Percentiles rank a stretch among this genome's conserved stretches.
Conservation (phyloP, 176 grass and related monocot genomes). For the Stipa capillata region DNA sequence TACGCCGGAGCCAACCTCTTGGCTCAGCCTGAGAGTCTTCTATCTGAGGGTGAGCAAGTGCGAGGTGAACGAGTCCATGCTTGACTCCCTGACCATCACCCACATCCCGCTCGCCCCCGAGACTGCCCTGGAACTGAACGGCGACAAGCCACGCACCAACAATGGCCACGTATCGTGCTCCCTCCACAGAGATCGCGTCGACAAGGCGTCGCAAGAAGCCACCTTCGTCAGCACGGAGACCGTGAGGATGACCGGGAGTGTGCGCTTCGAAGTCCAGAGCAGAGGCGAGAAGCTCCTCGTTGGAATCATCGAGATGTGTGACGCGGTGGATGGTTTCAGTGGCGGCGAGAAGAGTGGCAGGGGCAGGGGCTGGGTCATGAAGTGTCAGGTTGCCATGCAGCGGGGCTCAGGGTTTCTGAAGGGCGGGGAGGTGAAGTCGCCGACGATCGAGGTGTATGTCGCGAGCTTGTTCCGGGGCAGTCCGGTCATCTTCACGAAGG, state of each 20-base stretch:
- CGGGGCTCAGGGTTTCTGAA: slow-evolving; percentile 20
- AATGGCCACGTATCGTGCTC: slow-evolving; percentile 24
- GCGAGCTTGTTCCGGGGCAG: slow-evolving; percentile 48
- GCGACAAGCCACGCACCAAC: neutral
- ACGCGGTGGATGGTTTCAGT: neutral
- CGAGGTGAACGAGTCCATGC: slow-evolving; percentile 44
- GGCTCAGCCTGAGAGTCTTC: slow-evolving; percentile 63
- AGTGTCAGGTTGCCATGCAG: slow-evolving; percentile 33
- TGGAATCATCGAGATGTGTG: slow-evolving; percentile 51
- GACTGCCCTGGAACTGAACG: slow-evolving; percentile 42
- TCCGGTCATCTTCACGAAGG: slow-evolving; percentile 63
- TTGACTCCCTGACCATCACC: slow-evolving; percentile 38
- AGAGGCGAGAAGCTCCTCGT: slow-evolving; percentile 38
- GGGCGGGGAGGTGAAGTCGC: neutral
- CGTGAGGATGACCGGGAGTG: slow-evolving; percentile 51
- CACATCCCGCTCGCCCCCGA: slow-evolving; percentile 52
- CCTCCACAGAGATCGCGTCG: slow-evolving; percentile 42
- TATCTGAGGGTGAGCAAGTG: slow-evolving; percentile 73
- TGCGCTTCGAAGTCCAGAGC: slow-evolving; percentile 61
- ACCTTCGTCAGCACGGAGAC: slow-evolving; percentile 59
- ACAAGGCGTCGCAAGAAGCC: slow-evolving; percentile 29
- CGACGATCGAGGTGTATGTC: slow-evolving; percentile 60
- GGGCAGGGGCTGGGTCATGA: slow-evolving; percentile 43
- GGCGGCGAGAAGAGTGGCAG: neutral
- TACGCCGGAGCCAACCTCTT: slow-evolving; percentile 20